Percentiles rank a stretch among this genome's conserved stretches.
Evolutionary conservation across 768 basidiomycete genomes (phyloP).

Genomic region (Termitomyces eurrhizus): DNA sequence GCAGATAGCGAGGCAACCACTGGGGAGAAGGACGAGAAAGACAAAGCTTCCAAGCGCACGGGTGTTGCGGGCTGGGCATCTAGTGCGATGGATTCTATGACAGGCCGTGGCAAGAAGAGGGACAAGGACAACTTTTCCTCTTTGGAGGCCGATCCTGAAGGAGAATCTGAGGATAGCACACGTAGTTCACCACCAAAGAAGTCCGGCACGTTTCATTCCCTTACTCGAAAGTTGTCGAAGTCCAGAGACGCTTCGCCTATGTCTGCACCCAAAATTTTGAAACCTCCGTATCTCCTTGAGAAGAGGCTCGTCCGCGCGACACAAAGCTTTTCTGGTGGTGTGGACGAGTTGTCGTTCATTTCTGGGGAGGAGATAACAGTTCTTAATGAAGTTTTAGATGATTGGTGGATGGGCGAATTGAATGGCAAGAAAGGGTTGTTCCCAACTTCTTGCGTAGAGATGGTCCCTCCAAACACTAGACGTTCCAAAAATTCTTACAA

Average conservation of each 20-base stretch:
- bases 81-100: slow-evolving; percentile 58
- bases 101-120: slow-evolving; percentile 48
- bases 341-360: slow-evolving; percentile 76
- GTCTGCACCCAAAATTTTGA: slow-evolving; percentile 38
- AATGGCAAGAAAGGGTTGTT: slow-evolving; percentile 75
- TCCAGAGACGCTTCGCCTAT: slow-evolving; percentile 34
- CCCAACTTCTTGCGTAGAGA: slow-evolving; percentile 73
- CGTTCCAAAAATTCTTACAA: slow-evolving; percentile 14
- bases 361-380: slow-evolving; percentile 74
- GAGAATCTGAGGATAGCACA: slow-evolving; percentile 22
- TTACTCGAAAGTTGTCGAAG: slow-evolving; percentile 28
- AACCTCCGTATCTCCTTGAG: slow-evolving; percentile 45
- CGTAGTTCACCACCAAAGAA: slow-evolving; percentile 19
- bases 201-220: slow-evolving; percentile 24
- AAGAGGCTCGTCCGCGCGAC: slow-evolving; percentile 63
- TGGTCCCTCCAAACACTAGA: slow-evolving; percentile 28
- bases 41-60: slow-evolving; percentile 35
- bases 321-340: slow-evolving; percentile 69
- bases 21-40: slow-evolving; percentile 32
- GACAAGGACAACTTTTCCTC: slow-evolving; percentile 58
- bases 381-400: slow-evolving; percentile 77
- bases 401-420: slow-evolving; percentile 88
- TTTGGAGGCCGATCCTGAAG: slow-evolving; percentile 36
- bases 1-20: slow-evolving; percentile 51
- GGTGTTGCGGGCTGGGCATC: slow-evolving; percentile 65